A percentile compares a stretch with the other conserved stretches of the same genome.
These are phyloP conservation scores for Exophiala spinifera DNA, from an alignment of 2,329 filamentous ascomycete genomes.

Conservation along the genomic window DNA sequence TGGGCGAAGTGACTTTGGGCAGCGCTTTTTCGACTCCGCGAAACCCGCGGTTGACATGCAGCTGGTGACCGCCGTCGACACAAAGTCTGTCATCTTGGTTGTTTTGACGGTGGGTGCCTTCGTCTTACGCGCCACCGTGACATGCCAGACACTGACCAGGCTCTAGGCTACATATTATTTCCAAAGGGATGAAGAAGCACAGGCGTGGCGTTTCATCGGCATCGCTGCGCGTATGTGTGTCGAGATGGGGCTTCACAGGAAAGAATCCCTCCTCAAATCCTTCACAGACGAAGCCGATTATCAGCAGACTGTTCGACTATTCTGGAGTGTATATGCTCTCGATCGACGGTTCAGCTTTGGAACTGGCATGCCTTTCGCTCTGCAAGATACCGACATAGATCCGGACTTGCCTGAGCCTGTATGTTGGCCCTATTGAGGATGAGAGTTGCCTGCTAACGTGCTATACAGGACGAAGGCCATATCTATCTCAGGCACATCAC, in stretches of 20 bases:
- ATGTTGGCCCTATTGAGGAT: constrained; percentile 28
- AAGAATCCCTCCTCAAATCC: constrained; percentile 65
- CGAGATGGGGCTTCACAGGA: constrained; percentile 78
- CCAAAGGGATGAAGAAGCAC: constrained; percentile 76
- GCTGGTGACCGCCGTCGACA: constrained; percentile 54
- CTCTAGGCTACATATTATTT: constrained; percentile 72
- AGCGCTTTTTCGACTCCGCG: constrained; percentile 71
- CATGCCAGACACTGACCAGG: not conserved
- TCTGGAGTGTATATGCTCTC: constrained; percentile 83
- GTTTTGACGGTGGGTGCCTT: constrained; percentile 50
- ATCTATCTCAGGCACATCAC: constrained; percentile 84
- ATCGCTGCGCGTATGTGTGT: constrained; percentile 75
- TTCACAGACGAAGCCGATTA: constrained; percentile 69
- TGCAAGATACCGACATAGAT: constrained; percentile 85
- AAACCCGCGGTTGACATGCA: constrained; percentile 66
- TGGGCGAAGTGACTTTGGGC: constrained; percentile 72
- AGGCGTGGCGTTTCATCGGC: constrained; percentile 84
- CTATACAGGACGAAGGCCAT: constrained; percentile 40
- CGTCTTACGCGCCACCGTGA: not conserved
- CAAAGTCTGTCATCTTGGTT: constrained; percentile 59
- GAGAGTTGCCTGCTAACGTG: constrained; percentile 17
- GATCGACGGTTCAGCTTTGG: constrained; percentile 86
- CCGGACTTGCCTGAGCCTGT: constrained; percentile 75
- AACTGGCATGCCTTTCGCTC: constrained; percentile 80
- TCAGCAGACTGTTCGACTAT: constrained; percentile 65